phyloP scores from a whole-genome alignment of 2,329 filamentous ascomycete species.

The Beauveria varroae region DNA sequence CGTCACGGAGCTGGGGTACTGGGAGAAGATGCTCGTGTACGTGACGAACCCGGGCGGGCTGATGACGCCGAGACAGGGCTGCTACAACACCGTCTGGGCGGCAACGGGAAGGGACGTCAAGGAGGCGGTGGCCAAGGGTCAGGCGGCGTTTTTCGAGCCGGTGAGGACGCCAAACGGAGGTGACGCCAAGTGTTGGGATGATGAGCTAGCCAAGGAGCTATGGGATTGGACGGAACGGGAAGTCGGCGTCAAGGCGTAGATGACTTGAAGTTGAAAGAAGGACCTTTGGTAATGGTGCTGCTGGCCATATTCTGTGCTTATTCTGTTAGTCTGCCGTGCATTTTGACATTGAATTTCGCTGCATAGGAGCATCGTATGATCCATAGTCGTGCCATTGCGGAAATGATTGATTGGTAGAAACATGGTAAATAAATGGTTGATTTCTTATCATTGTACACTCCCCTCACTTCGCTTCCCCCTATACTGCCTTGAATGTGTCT shows the following conservation, averaged over 20 bases:
- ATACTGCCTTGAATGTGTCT: not conserved
- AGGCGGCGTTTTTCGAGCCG: slow-evolving; percentile 22
- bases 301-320: not conserved
- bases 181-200: slow-evolving; percentile 18
- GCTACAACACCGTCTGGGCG: slow-evolving; percentile 25
- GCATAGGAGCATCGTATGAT: not conserved
- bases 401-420: not conserved
- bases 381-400: not conserved
- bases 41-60: slow-evolving; percentile 16
- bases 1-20: slow-evolving; percentile 17
- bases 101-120: slow-evolving; percentile 17
- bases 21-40: slow-evolving; percentile 20
- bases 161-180: slow-evolving; percentile 19
- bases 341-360: not conserved
- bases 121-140: slow-evolving; percentile 14
- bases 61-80: slow-evolving; percentile 22
- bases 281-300: not conserved
- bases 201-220: slow-evolving; percentile 25
- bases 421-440: slow-evolving; percentile 3
- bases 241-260: slow-evolving; percentile 7
- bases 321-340: not conserved
- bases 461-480: not conserved
- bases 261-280: not conserved
- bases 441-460: slow-evolving; percentile 5
- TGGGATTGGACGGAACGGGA: slow-evolving; percentile 31